These are phyloP conservation scores for Collybia sp. DNA, from an alignment of 768 basidiomycete species.

Conservation along the genomic window DNA sequence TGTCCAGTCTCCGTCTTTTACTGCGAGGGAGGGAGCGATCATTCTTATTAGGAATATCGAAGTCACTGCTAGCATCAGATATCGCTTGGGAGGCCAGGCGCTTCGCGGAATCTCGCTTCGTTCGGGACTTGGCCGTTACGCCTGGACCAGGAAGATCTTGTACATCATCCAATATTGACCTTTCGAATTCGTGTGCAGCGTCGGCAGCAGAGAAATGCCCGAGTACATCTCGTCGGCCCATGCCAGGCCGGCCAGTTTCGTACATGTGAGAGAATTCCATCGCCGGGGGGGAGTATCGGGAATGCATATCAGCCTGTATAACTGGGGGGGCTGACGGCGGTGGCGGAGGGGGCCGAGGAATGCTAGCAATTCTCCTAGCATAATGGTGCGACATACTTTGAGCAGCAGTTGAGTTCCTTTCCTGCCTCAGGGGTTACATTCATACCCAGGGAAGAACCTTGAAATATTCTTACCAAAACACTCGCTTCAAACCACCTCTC, in stretches of 20 bases:
- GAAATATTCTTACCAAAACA: constrained; percentile 43
- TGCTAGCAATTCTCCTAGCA: constrained; percentile 41
- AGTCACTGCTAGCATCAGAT: constrained; percentile 58
- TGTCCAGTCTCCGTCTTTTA: constrained; percentile 65
- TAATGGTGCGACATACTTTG: constrained; percentile 56
- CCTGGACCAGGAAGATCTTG: constrained; percentile 14
- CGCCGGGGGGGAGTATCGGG: constrained; percentile 7
- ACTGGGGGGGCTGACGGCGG: constrained; percentile 14
- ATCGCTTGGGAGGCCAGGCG: constrained; percentile 41
- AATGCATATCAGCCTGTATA: constrained; percentile 23
- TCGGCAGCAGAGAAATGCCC: constrained; percentile 37
- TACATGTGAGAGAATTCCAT: background rate
- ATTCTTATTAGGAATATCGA: constrained; percentile 37
- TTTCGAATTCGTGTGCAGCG: constrained; percentile 52
- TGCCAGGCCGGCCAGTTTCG: background rate
- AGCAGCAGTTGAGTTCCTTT: constrained; percentile 64
- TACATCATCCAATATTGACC: constrained; percentile 42
- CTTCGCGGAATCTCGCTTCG: constrained; percentile 44
- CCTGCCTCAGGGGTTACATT: constrained; percentile 33
- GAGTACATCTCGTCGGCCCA: too few relatives aligned
- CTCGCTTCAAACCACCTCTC: constrained; percentile 71
- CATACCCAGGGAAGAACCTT: background rate
- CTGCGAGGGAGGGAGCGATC: constrained; percentile 37
- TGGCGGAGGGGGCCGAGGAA: constrained; percentile 33
- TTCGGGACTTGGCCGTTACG: constrained; percentile 27